These are phyloP conservation scores for Thalassiosira hispida DNA, from an alignment of 352 stramenopile species.

Conservation along the genomic window DNA sequence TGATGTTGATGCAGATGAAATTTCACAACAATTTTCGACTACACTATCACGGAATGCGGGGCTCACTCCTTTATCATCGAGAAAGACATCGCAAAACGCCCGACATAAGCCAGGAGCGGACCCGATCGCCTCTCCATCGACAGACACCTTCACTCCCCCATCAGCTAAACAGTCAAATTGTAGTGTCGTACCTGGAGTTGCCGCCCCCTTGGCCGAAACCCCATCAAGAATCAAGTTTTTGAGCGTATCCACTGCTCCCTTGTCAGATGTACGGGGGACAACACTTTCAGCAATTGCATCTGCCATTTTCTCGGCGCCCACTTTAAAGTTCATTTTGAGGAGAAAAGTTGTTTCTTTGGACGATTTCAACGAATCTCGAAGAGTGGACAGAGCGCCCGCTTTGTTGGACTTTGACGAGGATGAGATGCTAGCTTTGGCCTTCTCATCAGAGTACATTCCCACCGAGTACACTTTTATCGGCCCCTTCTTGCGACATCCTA, in stretches of 20 bases:
- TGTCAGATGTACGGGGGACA: constrained; percentile 48
- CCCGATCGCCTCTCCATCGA: constrained; percentile 66
- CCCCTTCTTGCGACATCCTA: constrained; percentile 69
- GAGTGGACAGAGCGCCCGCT: constrained; percentile 30
- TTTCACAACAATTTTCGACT: constrained; percentile 63
- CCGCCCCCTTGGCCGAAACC: constrained; percentile 51
- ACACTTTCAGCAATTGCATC: constrained; percentile 73
- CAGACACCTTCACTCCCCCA: constrained; percentile 50
- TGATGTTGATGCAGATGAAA: not conserved
- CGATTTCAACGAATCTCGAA: constrained; percentile 48
- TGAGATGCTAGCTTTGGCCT: constrained; percentile 20
- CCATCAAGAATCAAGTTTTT: constrained; percentile 69
- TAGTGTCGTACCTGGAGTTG: constrained; percentile 57
- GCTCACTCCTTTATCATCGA: constrained; percentile 76
- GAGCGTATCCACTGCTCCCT: constrained; percentile 50
- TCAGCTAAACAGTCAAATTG: constrained; percentile 64
- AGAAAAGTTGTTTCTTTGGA: constrained; percentile 63
- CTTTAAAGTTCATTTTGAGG: constrained; percentile 79
- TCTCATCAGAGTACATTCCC: constrained; percentile 24
- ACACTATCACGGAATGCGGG: constrained; percentile 53
- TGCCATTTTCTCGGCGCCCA: constrained; percentile 78
- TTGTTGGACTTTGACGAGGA: constrained; percentile 18
- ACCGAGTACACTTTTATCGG: constrained; percentile 60
- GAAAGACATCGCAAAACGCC: constrained; percentile 78
- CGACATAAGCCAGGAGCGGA: constrained; percentile 47